Evolutionary conservation across 768 basidiomycete species (phyloP).

Genomic region (Rhodocollybia butyracea): DNA sequence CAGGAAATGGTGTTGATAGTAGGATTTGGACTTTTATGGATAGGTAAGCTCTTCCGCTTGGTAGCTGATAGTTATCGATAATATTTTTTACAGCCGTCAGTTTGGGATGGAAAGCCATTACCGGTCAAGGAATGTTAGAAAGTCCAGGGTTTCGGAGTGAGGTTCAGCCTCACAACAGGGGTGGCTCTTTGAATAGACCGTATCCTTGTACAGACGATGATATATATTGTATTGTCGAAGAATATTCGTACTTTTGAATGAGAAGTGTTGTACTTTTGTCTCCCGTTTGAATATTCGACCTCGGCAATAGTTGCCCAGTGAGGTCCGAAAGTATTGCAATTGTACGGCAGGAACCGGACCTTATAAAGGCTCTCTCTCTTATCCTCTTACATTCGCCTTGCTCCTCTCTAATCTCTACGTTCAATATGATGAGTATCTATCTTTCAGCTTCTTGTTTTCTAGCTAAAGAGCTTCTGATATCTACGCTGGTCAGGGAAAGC

Average conservation of each 20-base stretch:
- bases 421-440: constrained; percentile 57
- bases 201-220: constrained; percentile 59
- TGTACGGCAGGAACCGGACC: neutral
- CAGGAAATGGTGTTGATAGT: constrained; percentile 73
- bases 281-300: too few relatives aligned
- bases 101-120: constrained; percentile 6
- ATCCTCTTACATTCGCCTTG: constrained; percentile 12
- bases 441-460: constrained; percentile 14
- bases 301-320: too few relatives aligned
- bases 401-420: constrained; percentile 10
- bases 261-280: too few relatives aligned
- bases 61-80: neutral
- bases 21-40: constrained; percentile 72
- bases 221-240: constrained; percentile 68
- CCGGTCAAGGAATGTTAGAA: neutral
- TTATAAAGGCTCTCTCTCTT: constrained; percentile 9
- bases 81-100: constrained; percentile 12
- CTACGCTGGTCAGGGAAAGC: constrained; percentile 80
- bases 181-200: constrained; percentile 28
- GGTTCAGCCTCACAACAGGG: constrained; percentile 11
- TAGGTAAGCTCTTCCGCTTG: constrained; percentile 47
- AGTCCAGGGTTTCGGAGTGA: constrained; percentile 8
- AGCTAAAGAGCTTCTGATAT: constrained; percentile 6
- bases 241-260: constrained; percentile 49
- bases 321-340: too few relatives aligned